Evolutionary conservation across 2,329 filamentous ascomycete genomes (phyloP).

Genomic region (Phoma sp.): DNA sequence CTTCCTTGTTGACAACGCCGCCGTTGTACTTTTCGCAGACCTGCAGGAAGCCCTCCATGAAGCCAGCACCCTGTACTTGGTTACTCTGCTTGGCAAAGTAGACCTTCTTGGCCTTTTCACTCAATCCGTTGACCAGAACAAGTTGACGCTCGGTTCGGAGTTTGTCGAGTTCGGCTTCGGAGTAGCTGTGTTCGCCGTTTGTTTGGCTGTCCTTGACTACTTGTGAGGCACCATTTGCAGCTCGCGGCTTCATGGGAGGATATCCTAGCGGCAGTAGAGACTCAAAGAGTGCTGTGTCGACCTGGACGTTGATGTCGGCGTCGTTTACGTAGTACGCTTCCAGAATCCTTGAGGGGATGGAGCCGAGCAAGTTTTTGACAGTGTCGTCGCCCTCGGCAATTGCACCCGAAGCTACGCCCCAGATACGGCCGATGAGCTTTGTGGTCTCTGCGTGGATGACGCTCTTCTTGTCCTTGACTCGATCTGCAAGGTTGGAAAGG

Average conservation of each 20-base stretch:
- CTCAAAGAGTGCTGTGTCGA: conserved; percentile 87
- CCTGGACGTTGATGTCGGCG: conserved; percentile 78
- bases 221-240: conserved; percentile 63
- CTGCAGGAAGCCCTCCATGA: conserved; percentile 77
- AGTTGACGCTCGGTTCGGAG: conserved; percentile 85
- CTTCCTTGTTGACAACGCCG: conserved; percentile 76
- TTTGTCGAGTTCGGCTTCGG: conserved; percentile 69
- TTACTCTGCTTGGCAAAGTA: conserved; percentile 86
- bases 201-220: conserved; percentile 64
- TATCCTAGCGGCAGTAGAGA: conserved; percentile 88
- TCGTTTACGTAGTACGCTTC: conserved; percentile 92
- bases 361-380: conserved; percentile 75
- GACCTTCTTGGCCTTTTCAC: conserved; percentile 78
- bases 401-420: conserved; percentile 91
- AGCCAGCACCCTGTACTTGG: conserved; percentile 75
- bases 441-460: conserved; percentile 86
- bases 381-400: conserved; percentile 82
- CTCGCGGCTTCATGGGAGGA: conserved; percentile 70
- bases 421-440: conserved; percentile 81
- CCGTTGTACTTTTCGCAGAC: conserved; percentile 91
- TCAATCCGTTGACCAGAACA: conserved; percentile 78
- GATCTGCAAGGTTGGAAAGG: conserved; percentile 80
- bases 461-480: conserved; percentile 84
- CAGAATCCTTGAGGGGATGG: conserved; percentile 83
- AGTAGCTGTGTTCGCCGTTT: conserved; percentile 52